These are phyloP conservation scores for Panellus pusillus DNA, from an alignment of 768 basidiomycete genomes.

Conservation along the genomic window DNA sequence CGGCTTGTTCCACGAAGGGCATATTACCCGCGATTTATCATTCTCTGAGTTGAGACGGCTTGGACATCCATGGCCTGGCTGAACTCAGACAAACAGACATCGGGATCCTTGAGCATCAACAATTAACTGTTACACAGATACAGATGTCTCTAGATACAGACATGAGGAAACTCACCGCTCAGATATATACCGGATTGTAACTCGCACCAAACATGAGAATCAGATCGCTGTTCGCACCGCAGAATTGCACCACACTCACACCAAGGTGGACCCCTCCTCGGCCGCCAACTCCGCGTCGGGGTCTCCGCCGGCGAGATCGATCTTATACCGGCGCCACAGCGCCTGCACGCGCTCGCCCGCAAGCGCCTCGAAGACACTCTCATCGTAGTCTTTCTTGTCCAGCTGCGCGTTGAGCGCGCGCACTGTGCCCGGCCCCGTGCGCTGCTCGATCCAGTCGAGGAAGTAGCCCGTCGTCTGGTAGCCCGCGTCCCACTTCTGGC, in stretches of 20 bases:
- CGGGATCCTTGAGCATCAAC: too few relatives aligned
- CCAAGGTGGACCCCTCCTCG: slow-evolving; percentile 4
- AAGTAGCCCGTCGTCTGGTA: slow-evolving; percentile 77
- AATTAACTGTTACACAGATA: too few relatives aligned
- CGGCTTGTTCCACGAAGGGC: too few relatives aligned
- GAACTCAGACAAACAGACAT: too few relatives aligned
- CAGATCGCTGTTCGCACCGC: too few relatives aligned
- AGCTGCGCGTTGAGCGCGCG: slow-evolving; percentile 58
- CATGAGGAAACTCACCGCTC: too few relatives aligned
- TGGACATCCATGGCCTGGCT: too few relatives aligned
- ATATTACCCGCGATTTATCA: too few relatives aligned
- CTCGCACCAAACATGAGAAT: too few relatives aligned
- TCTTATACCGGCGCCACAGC: slow-evolving; percentile 61
- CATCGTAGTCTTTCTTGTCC: slow-evolving; percentile 49
- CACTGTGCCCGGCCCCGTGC: slow-evolving; percentile 53
- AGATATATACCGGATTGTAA: too few relatives aligned
- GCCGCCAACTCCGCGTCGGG: neutral
- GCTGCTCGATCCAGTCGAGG: slow-evolving; percentile 63
- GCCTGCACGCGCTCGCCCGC: slow-evolving; percentile 52
- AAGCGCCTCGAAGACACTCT: slow-evolving; percentile 49
- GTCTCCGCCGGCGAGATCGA: slow-evolving; percentile 28
- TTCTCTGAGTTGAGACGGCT: too few relatives aligned
- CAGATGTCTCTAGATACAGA: too few relatives aligned
- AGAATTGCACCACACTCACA: slow-evolving; percentile 1
- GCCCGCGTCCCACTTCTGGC: slow-evolving; percentile 68